Percentiles rank a stretch among this genome's conserved stretches.
Evolutionary conservation across 352 stramenopile genomes (phyloP).

Genomic region (Halophytophthora batemanensis): DNA sequence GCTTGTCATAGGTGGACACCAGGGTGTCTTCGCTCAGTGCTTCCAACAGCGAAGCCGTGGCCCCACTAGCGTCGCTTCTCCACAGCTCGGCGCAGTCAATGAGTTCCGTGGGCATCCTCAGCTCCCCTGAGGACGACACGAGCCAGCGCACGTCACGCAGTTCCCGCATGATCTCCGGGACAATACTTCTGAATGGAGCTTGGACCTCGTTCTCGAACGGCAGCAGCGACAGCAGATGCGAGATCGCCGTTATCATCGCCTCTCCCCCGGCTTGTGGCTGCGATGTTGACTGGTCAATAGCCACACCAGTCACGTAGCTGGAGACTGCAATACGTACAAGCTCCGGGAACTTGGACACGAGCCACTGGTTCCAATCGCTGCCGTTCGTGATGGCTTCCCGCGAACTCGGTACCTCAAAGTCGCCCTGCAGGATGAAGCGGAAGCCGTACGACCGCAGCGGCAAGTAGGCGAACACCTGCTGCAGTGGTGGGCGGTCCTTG

Average conservation of each 20-base stretch:
- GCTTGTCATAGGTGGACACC: conserved; percentile 42
- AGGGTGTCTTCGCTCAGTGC: conserved; percentile 23
- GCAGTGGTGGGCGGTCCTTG: conserved; percentile 42
- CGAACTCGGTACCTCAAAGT: conserved; percentile 86
- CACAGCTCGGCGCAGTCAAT: conserved; percentile 36
- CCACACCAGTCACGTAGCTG: conserved; percentile 18
- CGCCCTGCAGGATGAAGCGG: conserved; percentile 81
- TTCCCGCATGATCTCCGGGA: conserved; percentile 57
- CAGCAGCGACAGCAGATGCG: conserved; percentile 45
- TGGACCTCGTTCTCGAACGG: conserved; percentile 73
- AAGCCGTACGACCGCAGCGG: conserved; percentile 80
- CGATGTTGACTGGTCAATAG: conserved; percentile 3
- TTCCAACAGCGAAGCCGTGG: conserved; percentile 11
- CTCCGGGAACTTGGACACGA: conserved; percentile 63
- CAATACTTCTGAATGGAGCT: conserved; percentile 57
- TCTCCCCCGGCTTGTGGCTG: neutral
- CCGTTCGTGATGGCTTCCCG: conserved; percentile 80
- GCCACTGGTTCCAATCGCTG: conserved; percentile 88
- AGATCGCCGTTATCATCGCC: conserved; percentile 21
- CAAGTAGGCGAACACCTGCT: conserved; percentile 84
- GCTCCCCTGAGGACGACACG: conserved; percentile 5
- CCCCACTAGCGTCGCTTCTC: conserved; percentile 12
- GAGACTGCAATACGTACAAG: conserved; percentile 38
- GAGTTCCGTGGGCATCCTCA: conserved; percentile 35
- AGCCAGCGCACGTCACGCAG: conserved; percentile 55